Percentiles rank a stretch among this genome's conserved stretches.
Conservation (phyloP, 495 filamentous ascomycete species). For the Lophiostoma macrostomum region DNA sequence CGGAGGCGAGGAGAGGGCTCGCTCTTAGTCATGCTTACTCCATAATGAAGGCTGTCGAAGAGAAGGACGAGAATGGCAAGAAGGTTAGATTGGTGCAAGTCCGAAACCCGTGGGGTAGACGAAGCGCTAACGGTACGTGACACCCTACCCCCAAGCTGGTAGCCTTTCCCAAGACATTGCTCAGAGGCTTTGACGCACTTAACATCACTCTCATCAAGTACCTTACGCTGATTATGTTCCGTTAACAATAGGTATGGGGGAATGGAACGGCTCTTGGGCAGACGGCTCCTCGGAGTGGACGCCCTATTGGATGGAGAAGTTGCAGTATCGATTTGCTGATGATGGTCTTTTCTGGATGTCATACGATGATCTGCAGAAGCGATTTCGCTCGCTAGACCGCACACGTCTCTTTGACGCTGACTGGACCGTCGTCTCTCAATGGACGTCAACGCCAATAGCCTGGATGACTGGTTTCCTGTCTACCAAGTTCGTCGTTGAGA, state of each 20-base stretch:
- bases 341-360: slow-evolving; percentile 76
- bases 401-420: slow-evolving; percentile 80
- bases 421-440: slow-evolving; percentile 79
- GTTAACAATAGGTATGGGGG: too few relatives aligned
- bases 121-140: too few relatives aligned
- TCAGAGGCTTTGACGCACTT: too few relatives aligned
- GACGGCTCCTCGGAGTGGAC: slow-evolving; percentile 92
- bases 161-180: too few relatives aligned
- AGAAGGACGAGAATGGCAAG: slow-evolving; percentile 59
- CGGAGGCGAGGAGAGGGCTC: slow-evolving; percentile 65
- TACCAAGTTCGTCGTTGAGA: slow-evolving; percentile 72
- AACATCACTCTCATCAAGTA: too few relatives aligned
- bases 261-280: slow-evolving; percentile 55
- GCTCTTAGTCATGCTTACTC: slow-evolving; percentile 79
- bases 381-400: slow-evolving; percentile 76
- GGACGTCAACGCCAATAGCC: slow-evolving; percentile 80
- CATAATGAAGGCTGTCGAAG: slow-evolving; percentile 74
- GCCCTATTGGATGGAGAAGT: slow-evolving; percentile 73
- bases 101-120: too few relatives aligned
- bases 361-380: slow-evolving; percentile 77
- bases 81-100: slow-evolving; percentile 29
- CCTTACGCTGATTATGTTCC: too few relatives aligned
- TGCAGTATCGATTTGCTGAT: slow-evolving; percentile 80
- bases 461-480: slow-evolving; percentile 83
- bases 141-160: too few relatives aligned